phyloP scores from a whole-genome alignment of 305 asterid genomes.

The Plantago lanceolata region DNA sequence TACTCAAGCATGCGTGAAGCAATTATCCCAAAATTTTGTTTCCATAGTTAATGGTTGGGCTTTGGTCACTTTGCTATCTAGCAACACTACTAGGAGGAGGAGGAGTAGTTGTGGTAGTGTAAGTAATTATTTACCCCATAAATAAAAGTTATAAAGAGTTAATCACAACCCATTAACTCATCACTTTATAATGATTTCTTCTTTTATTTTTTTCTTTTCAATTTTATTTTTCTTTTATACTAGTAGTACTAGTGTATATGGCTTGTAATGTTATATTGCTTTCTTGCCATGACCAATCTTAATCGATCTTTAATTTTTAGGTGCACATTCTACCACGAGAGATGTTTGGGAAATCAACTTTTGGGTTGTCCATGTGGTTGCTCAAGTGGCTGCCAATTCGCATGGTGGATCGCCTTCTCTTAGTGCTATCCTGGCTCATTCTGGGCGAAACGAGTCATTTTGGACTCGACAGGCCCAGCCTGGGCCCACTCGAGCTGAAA shows the following conservation, averaged over 20 bases:
- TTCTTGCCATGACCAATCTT: slow-evolving; percentile 4
- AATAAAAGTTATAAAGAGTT: background rate
- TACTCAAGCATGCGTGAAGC: slow-evolving; percentile 60
- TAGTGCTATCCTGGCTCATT: slow-evolving; percentile 47
- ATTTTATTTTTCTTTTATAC: background rate
- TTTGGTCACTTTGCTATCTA: no score
- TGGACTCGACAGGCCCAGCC: slow-evolving; percentile 62
- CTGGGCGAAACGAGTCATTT: slow-evolving; percentile 68
- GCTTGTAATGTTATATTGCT: background rate
- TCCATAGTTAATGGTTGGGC: background rate
- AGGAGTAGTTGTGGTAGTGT: no score
- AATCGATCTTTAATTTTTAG: slow-evolving; percentile 29
- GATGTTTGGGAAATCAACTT: slow-evolving; percentile 87
- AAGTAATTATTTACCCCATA: background rate
- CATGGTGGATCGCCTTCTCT: slow-evolving; percentile 61
- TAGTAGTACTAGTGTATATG: no score
- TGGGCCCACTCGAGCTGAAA: slow-evolving; percentile 75
- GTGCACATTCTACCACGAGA: slow-evolving; percentile 89
- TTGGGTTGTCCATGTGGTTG: slow-evolving; percentile 86
- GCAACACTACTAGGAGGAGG: no score
- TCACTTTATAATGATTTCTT: background rate
- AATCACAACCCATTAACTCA: background rate
- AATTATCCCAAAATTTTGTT: slow-evolving; percentile 27
- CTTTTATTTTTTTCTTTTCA: background rate
- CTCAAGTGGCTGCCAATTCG: slow-evolving; percentile 85